Evolutionary conservation across 1,284 basidiomycete genomes (phyloP), one percentile per base, ranked within the genome.

Genomic region (Boletus sp.): DNA sequence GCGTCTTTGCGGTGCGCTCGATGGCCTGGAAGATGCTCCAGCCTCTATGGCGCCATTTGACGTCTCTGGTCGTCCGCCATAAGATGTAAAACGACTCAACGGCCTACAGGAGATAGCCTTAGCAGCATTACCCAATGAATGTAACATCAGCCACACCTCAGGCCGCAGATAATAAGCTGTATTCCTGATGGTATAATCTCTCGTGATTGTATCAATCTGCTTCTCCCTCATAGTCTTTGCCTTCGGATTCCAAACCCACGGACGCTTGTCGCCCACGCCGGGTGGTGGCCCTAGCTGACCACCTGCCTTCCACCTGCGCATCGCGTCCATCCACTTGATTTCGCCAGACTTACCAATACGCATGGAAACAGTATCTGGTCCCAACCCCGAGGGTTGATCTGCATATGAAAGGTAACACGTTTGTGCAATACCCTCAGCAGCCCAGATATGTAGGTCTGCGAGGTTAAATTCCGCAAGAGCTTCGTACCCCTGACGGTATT

Each of bases 21-120:
- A 92, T 80, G 1, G 85, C 77, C 57, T 81, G 68, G 61, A 89
- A 91, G 26, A 91, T 78, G 41, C 64, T 69, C 87, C 87, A 91
- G 2, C 88, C 89, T 48, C 82, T 77, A 51, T 91, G 79, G 36
- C 88, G 70, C 88, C 88, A 90, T 40, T 73, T 75, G 14, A 66
- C 61, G 49, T 90, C 79, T 0, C 81, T 78, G 2, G 87, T 89
- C 14, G 78, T 79, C 36, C 80, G 73, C 82, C 83, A 90, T 50
- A 89, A 63, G 20, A 85, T 62, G 59, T 83, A 87, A 52, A 87
- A 75, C 40, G 76, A 81, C 58, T 88, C 86, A 7, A 87, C 65
- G 3, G 86, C 75, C 83, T 89, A 44, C 2, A 41, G 43, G 37
- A 41, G 3, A 22, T 1, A 16, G 23, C 9, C 20, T 50, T 25